phyloP scores from a whole-genome alignment of 176 grass and related monocot species.

The barley (Hordeum vulgare) region MorexV3_pseudomolecules_assembly NC_058524.1:11879036-11879535 shows the following conservation, averaged over 20 bases:
- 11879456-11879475: background rate
- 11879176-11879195: slow-evolving; percentile 46
- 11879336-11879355: slow-evolving; percentile 98
- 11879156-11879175: slow-evolving; percentile 1
- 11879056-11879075: slow-evolving; percentile 93
- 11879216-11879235: slow-evolving; percentile 89
- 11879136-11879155: slow-evolving; percentile 1
- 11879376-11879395: slow-evolving; percentile 97
- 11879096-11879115: slow-evolving; percentile 99
- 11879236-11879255: slow-evolving; percentile 89
- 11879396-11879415: slow-evolving; percentile 11
- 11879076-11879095: slow-evolving; percentile 87
- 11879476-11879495: background rate
- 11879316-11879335: slow-evolving; percentile 80
- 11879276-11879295: background rate
- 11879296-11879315: background rate
- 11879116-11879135: slow-evolving; percentile 25
- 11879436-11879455: background rate
- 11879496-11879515: background rate
- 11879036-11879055: slow-evolving; percentile 95
- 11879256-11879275: slow-evolving; percentile 16
- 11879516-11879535: background rate
- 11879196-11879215: slow-evolving; percentile 93
- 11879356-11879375: slow-evolving; percentile 84
- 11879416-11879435: background rate